Conservation (phyloP, 2,329 filamentous ascomycete genomes). For the Pseudogymnoascus verrucosus region DNA sequence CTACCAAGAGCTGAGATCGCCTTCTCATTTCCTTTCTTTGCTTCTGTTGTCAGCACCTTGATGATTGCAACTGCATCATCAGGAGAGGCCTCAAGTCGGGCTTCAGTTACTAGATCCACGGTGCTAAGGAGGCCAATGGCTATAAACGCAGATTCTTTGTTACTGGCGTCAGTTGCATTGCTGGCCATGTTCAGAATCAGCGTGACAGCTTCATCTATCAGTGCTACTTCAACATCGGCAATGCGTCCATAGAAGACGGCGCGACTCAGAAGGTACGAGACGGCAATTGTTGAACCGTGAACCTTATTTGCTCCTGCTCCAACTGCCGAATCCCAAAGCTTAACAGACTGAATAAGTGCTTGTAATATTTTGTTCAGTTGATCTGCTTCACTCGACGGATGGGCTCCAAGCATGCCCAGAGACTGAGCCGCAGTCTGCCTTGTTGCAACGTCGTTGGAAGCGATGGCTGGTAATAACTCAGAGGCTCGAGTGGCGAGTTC, state of each 20-base stretch:
- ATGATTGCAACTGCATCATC: conserved; percentile 35
- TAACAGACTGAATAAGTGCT: conserved; percentile 38
- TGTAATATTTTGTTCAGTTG: conserved; percentile 36
- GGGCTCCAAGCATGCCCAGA: conserved; percentile 69
- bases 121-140: conserved; percentile 55
- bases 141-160: conserved; percentile 49
- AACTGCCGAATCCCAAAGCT: conserved; percentile 45
- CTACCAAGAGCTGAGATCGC: conserved; percentile 76
- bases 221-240: conserved; percentile 28
- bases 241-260: conserved; percentile 40
- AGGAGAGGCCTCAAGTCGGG: conserved; percentile 18
- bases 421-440: conserved; percentile 60
- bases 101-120: conserved; percentile 40
- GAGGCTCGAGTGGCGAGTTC: conserved; percentile 40
- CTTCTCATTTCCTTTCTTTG: conserved; percentile 73
- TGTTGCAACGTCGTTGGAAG: conserved; percentile 63
- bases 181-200: conserved; percentile 44
- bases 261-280: conserved; percentile 51
- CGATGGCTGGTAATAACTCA: conserved; percentile 51
- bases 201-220: conserved; percentile 34
- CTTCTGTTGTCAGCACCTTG: conserved; percentile 55
- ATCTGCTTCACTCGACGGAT: conserved; percentile 39
- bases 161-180: conserved; percentile 43
- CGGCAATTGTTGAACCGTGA: conserved; percentile 51
- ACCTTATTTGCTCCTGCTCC: conserved; percentile 51